A percentile compares a stretch with the other conserved stretches of the same genome.
Conservation (phyloP, 1,284 basidiomycete genomes). For the Cystobasidiaceae sp. region DNA sequence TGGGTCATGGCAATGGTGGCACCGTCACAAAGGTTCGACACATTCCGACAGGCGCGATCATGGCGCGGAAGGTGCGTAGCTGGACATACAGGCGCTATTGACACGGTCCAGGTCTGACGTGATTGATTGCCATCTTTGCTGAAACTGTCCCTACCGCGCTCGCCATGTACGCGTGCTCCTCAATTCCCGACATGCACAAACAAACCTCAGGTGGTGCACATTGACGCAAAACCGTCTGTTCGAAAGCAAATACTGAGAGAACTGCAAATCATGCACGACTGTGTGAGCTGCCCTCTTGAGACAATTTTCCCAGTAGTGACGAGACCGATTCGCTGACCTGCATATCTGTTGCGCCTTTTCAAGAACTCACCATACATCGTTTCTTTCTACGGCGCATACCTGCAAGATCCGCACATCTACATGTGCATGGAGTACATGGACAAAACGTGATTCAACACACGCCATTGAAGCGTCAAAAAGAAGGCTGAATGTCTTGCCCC, state of each 20-base stretch:
- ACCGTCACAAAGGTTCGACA: slow-evolving; percentile 95
- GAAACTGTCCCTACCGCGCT: background rate
- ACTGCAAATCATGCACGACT: slow-evolving; percentile 97
- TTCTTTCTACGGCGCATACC: slow-evolving; percentile 92
- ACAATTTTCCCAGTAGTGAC: background rate
- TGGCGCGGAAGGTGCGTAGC: slow-evolving; percentile 86
- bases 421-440: slow-evolving; percentile 99
- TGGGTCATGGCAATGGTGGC: slow-evolving; percentile 96
- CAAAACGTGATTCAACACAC: slow-evolving; percentile 49
- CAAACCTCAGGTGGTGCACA: slow-evolving; percentile 95
- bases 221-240: slow-evolving; percentile 95
- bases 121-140: background rate
- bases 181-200: too few species aligned
- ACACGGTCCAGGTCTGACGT: background rate
- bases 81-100: background rate
- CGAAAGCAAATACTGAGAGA: slow-evolving; percentile 96
- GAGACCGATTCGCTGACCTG: too few species aligned
- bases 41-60: slow-evolving; percentile 75
- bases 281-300: slow-evolving; percentile 55
- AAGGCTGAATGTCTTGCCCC: background rate
- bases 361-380: slow-evolving; percentile 77
- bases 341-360: too few species aligned
- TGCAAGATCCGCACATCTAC: slow-evolving; percentile 94
- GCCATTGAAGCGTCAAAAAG: background rate
- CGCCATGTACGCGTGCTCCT: too few species aligned